Conservation (phyloP, 805 yeast genomes). For the Huiozyma naganishii region DNA sequence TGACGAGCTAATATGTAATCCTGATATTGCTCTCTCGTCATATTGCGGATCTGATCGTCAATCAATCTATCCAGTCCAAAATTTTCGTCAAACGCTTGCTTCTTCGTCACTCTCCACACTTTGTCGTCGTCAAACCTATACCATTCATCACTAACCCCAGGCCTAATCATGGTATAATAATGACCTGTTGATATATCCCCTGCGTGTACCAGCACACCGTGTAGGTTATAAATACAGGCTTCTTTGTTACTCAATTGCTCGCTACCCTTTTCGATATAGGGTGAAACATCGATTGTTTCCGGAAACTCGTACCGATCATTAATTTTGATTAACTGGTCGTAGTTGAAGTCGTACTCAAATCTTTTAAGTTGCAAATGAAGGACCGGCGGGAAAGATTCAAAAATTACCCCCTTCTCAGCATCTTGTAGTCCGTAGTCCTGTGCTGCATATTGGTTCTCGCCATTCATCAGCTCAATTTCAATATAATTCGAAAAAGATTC, state of each 20-base stretch:
- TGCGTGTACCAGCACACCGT: slow-evolving; percentile 90
- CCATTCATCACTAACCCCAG: slow-evolving; percentile 64
- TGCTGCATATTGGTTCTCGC: slow-evolving; percentile 93
- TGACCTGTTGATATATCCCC: slow-evolving; percentile 97
- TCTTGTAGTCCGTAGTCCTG: slow-evolving; percentile 85
- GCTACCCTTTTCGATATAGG: slow-evolving; percentile 53
- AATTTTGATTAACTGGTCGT: slow-evolving; percentile 79
- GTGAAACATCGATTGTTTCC: slow-evolving; percentile 65
- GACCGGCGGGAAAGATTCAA: slow-evolving; percentile 84
- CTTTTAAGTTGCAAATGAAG: slow-evolving; percentile 87
- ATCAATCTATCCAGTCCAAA: slow-evolving; percentile 67
- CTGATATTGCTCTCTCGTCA: slow-evolving; percentile 51
- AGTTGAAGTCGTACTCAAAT: slow-evolving; percentile 86
- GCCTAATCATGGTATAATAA: slow-evolving; percentile 88
- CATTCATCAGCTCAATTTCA: slow-evolving; percentile 79
- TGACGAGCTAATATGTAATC: slow-evolving; percentile 63
- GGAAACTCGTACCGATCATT: slow-evolving; percentile 91
- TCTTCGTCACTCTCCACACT: slow-evolving; percentile 76
- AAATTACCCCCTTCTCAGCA: slow-evolving; percentile 92
- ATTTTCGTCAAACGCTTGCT: slow-evolving; percentile 84
- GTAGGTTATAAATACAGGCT: slow-evolving; percentile 52
- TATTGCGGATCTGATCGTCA: slow-evolving; percentile 36
- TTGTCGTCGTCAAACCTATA: slow-evolving; percentile 90
- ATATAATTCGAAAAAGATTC: slow-evolving; percentile 79
- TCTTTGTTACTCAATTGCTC: slow-evolving; percentile 19